Conservation (phyloP, 805 yeast genomes). For the Wickerhamomyces bovis region DNA sequence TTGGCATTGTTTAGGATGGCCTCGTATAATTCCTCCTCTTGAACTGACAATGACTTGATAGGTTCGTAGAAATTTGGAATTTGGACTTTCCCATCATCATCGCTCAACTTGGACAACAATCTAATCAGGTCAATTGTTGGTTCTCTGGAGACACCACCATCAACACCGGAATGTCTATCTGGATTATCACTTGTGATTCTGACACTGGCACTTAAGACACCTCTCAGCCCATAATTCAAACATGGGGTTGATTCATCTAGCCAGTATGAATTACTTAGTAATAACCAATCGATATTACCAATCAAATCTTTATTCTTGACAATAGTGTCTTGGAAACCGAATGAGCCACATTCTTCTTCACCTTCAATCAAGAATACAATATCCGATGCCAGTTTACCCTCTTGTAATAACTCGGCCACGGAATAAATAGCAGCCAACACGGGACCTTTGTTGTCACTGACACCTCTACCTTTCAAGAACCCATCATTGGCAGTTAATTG, state of each 20-base stretch:
- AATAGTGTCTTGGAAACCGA: conserved; percentile 74
- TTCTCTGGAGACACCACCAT: conserved; percentile 86
- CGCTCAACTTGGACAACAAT: conserved; percentile 57
- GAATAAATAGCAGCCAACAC: conserved; percentile 80
- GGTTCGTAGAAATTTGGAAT: conserved; percentile 70
- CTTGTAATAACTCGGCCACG: conserved; percentile 61
- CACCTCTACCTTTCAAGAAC: conserved; percentile 85
- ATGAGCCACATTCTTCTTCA: conserved; percentile 91
- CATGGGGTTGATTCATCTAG: conserved; percentile 85
- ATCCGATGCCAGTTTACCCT: conserved; percentile 53
- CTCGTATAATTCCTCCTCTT: conserved; percentile 57
- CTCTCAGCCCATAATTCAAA: conserved; percentile 89
- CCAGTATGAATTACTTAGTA: conserved; percentile 92
- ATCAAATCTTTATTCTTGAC: conserved; percentile 42
- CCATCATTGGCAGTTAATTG: conserved; percentile 73
- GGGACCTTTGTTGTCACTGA: conserved; percentile 94
- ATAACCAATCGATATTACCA: conserved; percentile 80
- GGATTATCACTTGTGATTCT: conserved; percentile 67
- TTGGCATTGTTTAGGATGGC: conserved; percentile 44
- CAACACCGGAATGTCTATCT: conserved; percentile 93
- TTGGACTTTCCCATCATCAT: conserved; percentile 46
- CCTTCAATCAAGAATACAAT: conserved; percentile 87
- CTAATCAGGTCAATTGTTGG: conserved; percentile 84
- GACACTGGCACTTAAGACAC: conserved; percentile 78
- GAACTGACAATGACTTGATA: conserved; percentile 49